Evolutionary conservation across 345 rosid species (phyloP), one percentile per base, ranked within the genome.

Genomic region (Acer campestre): DNA sequence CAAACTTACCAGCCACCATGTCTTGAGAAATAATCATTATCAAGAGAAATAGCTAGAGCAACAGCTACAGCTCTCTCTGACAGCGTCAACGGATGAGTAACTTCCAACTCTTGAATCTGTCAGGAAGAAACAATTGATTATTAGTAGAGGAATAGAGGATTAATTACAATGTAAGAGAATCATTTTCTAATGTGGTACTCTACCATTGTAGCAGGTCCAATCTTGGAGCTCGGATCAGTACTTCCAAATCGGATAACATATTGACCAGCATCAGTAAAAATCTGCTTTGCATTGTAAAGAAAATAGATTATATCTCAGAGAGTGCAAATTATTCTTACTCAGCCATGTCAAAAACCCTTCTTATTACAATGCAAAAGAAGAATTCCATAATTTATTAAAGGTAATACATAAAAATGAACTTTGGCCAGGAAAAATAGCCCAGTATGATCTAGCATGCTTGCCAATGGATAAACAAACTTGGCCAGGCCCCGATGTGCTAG

Each of bases 231-330:
- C 20, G 88, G 88, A 86, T 92, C 95, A 70, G 91, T 75, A 82
- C 85, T 87, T 73, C 98, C 98, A 83, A 96, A 96, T 63, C 97
- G 89, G 71, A 96, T 96, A 61, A 86, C 97, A 61, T 96, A 96
- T 82, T 96, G 99, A 20, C 99, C 99, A 80, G 99, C 99, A 90
- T 96, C 99, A 29, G 99, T 94, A 76, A 96, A 89, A 22, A 96
- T 87, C 97, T 95, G 90, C 68, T 85, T 22, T 18, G 74, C 56
- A 80, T 51, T 61, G 20, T 3, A 49, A 78, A 29, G 75, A 38
- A 23, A 67, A 69, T 17, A 42, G 17, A 53, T 31, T 65, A 65
- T 18, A 35, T 65, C 14, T 12, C 42, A 22, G 55, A 38, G 11
- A 51, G 31, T 12, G 35, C 53, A 61, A 40, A 20, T 16, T 22